Evolutionary conservation across 164 flowering plant species (phyloP), one percentile per base, ranked within the genome.

Genomic region (Vitis labrusca): DNA sequence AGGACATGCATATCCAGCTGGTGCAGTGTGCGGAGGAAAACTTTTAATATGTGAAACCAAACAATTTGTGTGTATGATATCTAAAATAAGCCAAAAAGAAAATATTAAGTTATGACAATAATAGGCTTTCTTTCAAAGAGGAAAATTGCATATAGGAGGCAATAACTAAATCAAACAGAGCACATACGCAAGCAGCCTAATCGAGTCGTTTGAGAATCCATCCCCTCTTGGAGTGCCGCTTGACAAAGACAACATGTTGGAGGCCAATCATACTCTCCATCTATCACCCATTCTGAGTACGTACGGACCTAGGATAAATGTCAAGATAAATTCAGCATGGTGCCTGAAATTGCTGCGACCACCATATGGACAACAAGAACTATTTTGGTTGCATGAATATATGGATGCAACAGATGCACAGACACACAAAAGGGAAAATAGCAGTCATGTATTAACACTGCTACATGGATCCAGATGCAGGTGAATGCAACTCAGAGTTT

Each of bases 251-350:
- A 85, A 82, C 99, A 96, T 67, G 76, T 87, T 30, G 97, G 86
- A 78, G 99, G 99, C 98, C 97, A 92, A 71, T 93, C 97, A 86
- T 96, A 96, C 66, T 96, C 99, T 65, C 94, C 99, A 85, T 96
- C 98, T 79, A 96, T 87, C 49, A 96, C 99, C 99, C 99, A 96
- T 69, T 96, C 99, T 9, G 99, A 91, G 78, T 96, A 96, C 19
- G 93, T 87, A 10, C 91, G 97, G 10, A 96, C 80, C 99, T 96
- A 61, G 65, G 72, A 72, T 50, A 32, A 59, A 65, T 54, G n/a
- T 68, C 23, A 72, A 62, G 65, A 76, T 47, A 69, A 74, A 72
- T 48, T 61, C 17, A 72, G 47, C 15, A 50, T 61, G 71, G 9
- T 13, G 23, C 59, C 15, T 54, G 27, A 63, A 69, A 4, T 49